A percentile compares a stretch with the other conserved stretches of the same genome.
Conservation (phyloP, 495 filamentous ascomycete species). For the Aspergillus campestris region DNA sequence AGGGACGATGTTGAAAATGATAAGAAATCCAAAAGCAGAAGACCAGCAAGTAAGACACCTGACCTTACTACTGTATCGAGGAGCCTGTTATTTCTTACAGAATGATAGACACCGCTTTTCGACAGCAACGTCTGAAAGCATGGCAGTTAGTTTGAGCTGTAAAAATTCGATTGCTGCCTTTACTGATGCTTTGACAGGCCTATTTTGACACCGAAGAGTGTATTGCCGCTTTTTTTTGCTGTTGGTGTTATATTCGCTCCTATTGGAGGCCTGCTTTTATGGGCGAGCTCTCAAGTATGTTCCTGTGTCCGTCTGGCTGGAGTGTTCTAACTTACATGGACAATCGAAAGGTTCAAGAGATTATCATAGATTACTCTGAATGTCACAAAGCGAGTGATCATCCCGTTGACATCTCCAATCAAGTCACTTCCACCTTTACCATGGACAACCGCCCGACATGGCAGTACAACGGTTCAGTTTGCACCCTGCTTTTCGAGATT, state of each 20-base stretch:
- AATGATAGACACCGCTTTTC: constrained; percentile 72
- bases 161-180: background rate
- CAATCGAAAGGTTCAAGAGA: constrained; percentile 67
- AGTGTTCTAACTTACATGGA: constrained; percentile 7
- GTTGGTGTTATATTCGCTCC: constrained; percentile 83
- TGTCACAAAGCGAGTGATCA: constrained; percentile 42
- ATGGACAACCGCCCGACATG: constrained; percentile 18
- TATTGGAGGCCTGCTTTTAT: constrained; percentile 75
- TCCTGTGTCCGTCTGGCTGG: background rate
- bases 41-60: constrained; percentile 63
- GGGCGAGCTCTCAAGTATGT: constrained; percentile 65
- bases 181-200: constrained; percentile 43
- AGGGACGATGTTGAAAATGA: constrained; percentile 34
- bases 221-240: constrained; percentile 80
- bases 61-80: background rate
- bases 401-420: constrained; percentile 34
- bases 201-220: constrained; percentile 87
- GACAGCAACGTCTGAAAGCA: constrained; percentile 86
- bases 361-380: constrained; percentile 81
- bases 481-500: constrained; percentile 66
- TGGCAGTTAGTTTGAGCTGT: constrained; percentile 65
- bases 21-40: constrained; percentile 78
- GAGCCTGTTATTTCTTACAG: background rate
- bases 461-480: constrained; percentile 36
- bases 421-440: constrained; percentile 58